Percentiles rank a stretch among this genome's conserved stretches.
Evolutionary conservation across 75 land plant species (phyloP).

Genomic region (Picea glauca): DNA sequence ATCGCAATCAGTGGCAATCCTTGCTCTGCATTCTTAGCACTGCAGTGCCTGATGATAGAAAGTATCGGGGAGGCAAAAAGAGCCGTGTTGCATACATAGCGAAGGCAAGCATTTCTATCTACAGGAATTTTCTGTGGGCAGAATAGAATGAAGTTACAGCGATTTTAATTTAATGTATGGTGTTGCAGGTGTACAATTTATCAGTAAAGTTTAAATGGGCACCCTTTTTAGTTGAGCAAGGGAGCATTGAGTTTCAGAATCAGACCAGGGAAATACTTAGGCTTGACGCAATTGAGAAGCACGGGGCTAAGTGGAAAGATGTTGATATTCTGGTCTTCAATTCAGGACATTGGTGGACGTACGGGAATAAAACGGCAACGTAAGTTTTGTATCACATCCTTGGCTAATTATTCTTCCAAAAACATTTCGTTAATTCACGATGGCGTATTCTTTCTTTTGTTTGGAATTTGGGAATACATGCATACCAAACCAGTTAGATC

Average conservation of each 20-base stretch:
- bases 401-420: too few relatives aligned
- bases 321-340: constrained; percentile 41
- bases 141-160: too few relatives aligned
- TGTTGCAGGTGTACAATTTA: too few relatives aligned
- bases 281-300: constrained; percentile 24
- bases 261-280: constrained; percentile 15
- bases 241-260: constrained; percentile 4
- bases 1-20: constrained; percentile 53
- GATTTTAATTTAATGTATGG: too few relatives aligned
- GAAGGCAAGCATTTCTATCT: too few relatives aligned
- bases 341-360: constrained; percentile 48
- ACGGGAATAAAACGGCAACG: constrained; percentile 17
- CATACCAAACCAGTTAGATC: too few relatives aligned
- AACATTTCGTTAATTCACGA: too few relatives aligned
- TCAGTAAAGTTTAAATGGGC: too few relatives aligned
- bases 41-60: neutral
- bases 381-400: neutral
- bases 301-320: constrained; percentile 22
- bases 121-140: too few relatives aligned
- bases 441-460: too few relatives aligned
- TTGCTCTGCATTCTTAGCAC: constrained; percentile 32
- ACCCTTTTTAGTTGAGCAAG: constrained; percentile 10
- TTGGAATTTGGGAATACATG: too few relatives aligned
- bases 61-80: neutral
- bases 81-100: too few relatives aligned